Evolutionary conservation across 75 land plant genomes (phyloP), one percentile per base, ranked within the genome.

Genomic region (Cupressus sempervirens): DNA sequence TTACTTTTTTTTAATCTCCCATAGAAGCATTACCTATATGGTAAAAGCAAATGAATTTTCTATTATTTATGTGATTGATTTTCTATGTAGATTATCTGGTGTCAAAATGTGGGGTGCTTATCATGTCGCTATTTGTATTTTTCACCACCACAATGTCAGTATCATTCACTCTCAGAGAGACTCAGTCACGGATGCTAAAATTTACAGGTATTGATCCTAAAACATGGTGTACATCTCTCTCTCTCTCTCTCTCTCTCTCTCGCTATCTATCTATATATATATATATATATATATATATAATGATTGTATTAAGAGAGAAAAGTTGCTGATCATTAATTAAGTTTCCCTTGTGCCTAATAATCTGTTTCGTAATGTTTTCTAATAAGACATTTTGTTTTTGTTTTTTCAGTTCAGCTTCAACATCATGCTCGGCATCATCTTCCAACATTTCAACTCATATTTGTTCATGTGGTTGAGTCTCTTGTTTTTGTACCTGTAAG

Each of bases 101-200:
- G 58, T 93, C 93, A 38, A 98, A 98, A 77, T 98, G 95, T 87
- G 98, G 99, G 34, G 97, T 98, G 50, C 93, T 98, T 65, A 93
- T 98, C 74, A 96, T 97, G 95, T 96, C 99, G 29, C 92, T 98
- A 12, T 98, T 98, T 93, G 99, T 98, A 26, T 98, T 98, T 87
- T 98, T 98, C 91, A 98, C 99, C 43, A 98, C 99, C 67, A 98
- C 99, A 14, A 98, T 98, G 99, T 98, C 99, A 36, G 99, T 98
- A 46, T 98, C 99, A 43, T 98, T 98, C 86, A 98, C 99, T 56
- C 84, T 98, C 62, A 89, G 99, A 72, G 99, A 98, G 89, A 98
- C 99, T 10, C 99, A 96, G 80, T 92, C 98, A 77, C 99, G 99
- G 72, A 98, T 98, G 99, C 98, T 98, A 18, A 98, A 95, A 83